Evolutionary conservation across 1,139 yeast species (phyloP), one percentile per base, ranked within the genome.

Genomic region (Debaryomycetaceae sp.): DNA sequence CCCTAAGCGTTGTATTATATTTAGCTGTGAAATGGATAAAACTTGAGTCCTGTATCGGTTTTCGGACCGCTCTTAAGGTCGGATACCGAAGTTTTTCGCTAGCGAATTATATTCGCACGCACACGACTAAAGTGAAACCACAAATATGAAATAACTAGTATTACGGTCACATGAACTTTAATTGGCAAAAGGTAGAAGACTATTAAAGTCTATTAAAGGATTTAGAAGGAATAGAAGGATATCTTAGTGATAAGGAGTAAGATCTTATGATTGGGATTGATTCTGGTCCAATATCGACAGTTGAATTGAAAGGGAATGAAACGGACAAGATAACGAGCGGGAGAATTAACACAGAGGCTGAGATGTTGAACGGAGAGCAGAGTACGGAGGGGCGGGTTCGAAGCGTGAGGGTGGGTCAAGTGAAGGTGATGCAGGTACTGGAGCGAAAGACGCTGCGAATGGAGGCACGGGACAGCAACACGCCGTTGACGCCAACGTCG

Each of bases 401-500:
- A 11, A 11, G 11, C 4, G 26, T 8, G 3, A 22, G 11, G 7
- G 26, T 8, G 22, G 22, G 16, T 24, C 15, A 24, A 22, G 26
- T 24, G 17, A 26, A 28, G 22, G 15, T 15, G 32, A 30, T 14
- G 32, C 32, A 4, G 7, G n/a, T 30, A 9, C 13, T 9, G 3
- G 32, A 14, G 13, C 17, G 13, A 19, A 24, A 30, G 11, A 15
- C 13, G 32, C 13, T 24, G 31, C 41, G 19, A 30, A 15, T 13
- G 13, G 13, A 28, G 16, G 16, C 17, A 17, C 17, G 29, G 13
- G 26, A 22, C 22, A 31, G 17, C 29, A 36, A 41, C 15, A 31
- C 51, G 3, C 67, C 68, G 2, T 62, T 70, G 4, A 61, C 67
- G 6, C 70, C 70, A 6, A 59, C 59, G 3, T 63, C 68, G 11